Evolutionary conservation across 805 yeast genomes (phyloP).

Genomic region (Allodekkera sacchari): DNA sequence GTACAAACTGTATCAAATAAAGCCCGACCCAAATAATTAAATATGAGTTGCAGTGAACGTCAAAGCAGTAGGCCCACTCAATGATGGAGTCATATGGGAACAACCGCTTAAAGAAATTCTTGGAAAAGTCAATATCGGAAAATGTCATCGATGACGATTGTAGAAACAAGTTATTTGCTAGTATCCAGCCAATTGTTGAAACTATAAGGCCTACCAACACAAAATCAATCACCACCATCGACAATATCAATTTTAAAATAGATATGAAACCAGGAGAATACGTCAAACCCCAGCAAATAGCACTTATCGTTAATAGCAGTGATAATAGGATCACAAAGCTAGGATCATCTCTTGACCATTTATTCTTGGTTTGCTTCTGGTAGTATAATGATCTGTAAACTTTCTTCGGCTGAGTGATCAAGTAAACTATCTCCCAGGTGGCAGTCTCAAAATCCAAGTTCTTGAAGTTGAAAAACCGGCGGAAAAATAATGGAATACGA

Average conservation of each 20-base stretch:
- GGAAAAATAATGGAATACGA: constrained; percentile 23
- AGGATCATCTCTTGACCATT: constrained; percentile 91
- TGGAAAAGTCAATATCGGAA: not conserved
- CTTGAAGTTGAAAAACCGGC: constrained; percentile 57
- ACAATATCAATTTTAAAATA: constrained; percentile 57
- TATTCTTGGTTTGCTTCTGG: constrained; percentile 68
- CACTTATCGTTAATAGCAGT: constrained; percentile 59
- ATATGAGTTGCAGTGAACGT: constrained; percentile 88
- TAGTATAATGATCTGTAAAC: constrained; percentile 78
- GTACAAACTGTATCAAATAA: constrained; percentile 64
- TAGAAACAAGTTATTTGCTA: constrained; percentile 54
- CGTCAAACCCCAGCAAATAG: constrained; percentile 85
- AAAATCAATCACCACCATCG: constrained; percentile 83
- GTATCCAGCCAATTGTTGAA: constrained; percentile 66
- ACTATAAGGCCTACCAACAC: constrained; percentile 58
- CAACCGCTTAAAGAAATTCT: not conserved
- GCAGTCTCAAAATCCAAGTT: constrained; percentile 90
- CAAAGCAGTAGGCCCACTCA: constrained; percentile 95
- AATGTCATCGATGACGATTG: constrained; percentile 4
- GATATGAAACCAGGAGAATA: constrained; percentile 59
- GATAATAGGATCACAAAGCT: constrained; percentile 70
- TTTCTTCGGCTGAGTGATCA: constrained; percentile 67
- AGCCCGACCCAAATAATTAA: constrained; percentile 69
- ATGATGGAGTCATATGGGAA: constrained; percentile 33
- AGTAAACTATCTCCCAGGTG: constrained; percentile 77